Evolutionary conservation across 2,329 filamentous ascomycete genomes (phyloP), one percentile per base, ranked within the genome.

Genomic region (Penicillium oxalicum): DNA sequence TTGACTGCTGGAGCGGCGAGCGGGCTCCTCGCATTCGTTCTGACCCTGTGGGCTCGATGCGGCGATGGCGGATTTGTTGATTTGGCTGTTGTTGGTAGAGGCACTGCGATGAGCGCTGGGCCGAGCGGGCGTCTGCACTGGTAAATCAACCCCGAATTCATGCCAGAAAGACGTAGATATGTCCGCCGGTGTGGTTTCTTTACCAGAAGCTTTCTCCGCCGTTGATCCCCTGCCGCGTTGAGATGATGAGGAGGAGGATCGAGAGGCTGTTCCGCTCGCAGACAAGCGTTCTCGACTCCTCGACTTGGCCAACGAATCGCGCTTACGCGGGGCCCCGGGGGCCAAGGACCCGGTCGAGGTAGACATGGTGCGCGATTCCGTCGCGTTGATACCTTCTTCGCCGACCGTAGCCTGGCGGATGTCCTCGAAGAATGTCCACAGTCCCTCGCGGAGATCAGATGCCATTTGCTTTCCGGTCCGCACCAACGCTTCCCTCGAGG

Each of bases 381-480:
- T 72, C 37, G 82, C 84, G 51, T 77, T 82, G 54, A 89, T 81
- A 12, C 84, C 88, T 72, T 98, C 93, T 47, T 98, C 93, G 25
- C 93, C 93, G 5, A 98, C 90, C 0, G 93, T 95, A 11, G 91
- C 94, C 70, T 97, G 93, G 57, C 91, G 81, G 41, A 98, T 82
- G 64, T 98, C 93, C 66, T 97, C 93, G 51, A 95, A 83, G 69
- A 98, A 98, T 1, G 88, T 95, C 82, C 87, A 91, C 42, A 98
- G 73, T 2, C 93, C 91, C 44, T 93, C 82, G 65, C 85, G 88
- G 68, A 98, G 83, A 69, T 96, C 93, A 51, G 88, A 86, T 12
- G 91, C 87, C 69, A 95, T 84, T 67, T 93, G 88, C 64, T 90
- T 90, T 50, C 75, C 74, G 47, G 72, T 80, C 61, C 69, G 74